phyloP scores from a whole-genome alignment of 805 yeast species.

The Monosporozyma siamensis region DNA sequence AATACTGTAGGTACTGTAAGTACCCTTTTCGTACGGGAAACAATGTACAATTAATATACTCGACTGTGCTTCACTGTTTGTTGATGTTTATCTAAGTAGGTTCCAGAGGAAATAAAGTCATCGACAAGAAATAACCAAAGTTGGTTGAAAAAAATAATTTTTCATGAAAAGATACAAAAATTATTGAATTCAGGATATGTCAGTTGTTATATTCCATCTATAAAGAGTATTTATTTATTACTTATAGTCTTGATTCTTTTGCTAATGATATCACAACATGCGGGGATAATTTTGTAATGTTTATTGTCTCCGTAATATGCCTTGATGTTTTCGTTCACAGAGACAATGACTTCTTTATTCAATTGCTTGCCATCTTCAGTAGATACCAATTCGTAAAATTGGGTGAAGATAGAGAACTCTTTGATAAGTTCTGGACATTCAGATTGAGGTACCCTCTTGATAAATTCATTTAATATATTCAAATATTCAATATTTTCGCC shows the following conservation, averaged over 20 bases:
- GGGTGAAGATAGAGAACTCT: conserved; percentile 51
- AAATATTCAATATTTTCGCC: conserved; percentile 34
- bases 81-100: too few species aligned
- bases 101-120: too few species aligned
- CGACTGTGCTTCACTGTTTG: too few species aligned
- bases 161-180: too few species aligned
- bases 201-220: too few species aligned
- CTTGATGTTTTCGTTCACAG: conserved; percentile 40
- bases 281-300: conserved; percentile 29
- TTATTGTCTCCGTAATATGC: conserved; percentile 31
- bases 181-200: too few species aligned
- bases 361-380: conserved; percentile 9
- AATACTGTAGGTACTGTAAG: too few species aligned
- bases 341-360: conserved; percentile 27
- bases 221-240: neutral
- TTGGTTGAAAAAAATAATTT: too few species aligned
- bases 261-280: conserved; percentile 47
- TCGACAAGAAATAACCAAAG: too few species aligned
- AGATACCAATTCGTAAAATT: conserved; percentile 35
- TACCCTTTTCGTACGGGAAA: too few species aligned
- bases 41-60: too few species aligned
- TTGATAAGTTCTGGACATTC: conserved; percentile 41
- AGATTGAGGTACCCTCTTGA: conserved; percentile 36
- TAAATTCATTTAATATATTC: conserved; percentile 29
- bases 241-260: conserved; percentile 29